Conservation (phyloP, 148 eudicot species). For the Fallopia convolvulus region DNA sequence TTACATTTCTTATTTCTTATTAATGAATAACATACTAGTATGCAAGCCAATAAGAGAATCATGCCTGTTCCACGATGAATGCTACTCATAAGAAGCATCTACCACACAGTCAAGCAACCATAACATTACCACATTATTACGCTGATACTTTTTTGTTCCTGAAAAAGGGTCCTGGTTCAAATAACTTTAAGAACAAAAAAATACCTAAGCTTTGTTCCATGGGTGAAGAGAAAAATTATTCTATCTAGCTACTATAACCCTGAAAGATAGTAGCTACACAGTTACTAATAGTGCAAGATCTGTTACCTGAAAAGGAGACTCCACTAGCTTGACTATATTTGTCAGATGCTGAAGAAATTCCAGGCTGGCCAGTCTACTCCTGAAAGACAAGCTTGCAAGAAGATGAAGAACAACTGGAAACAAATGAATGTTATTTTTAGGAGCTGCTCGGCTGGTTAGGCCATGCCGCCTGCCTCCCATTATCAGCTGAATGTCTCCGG, state of each 20-base stretch:
- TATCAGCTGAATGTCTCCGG: slow-evolving; percentile 72
- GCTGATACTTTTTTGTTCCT: background rate
- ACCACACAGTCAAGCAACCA: background rate
- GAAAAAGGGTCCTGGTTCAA: background rate
- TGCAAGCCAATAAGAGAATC: too few relatives aligned
- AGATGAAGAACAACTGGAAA: slow-evolving; percentile 90
- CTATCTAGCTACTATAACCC: background rate
- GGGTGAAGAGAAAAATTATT: background rate
- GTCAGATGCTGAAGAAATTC: slow-evolving; percentile 80
- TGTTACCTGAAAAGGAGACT: slow-evolving; percentile 71
- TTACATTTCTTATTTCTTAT: too few relatives aligned
- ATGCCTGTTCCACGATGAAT: too few relatives aligned
- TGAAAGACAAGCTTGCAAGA: slow-evolving; percentile 74
- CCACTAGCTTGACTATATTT: slow-evolving; percentile 65
- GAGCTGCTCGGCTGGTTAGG: slow-evolving; percentile 48
- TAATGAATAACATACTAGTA: too few relatives aligned
- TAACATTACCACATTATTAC: background rate
- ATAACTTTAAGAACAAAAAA: background rate
- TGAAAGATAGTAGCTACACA: background rate
- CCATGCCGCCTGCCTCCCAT: slow-evolving; percentile 74
- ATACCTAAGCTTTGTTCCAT: background rate
- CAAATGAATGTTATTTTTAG: slow-evolving; percentile 68
- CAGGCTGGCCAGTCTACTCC: slow-evolving; percentile 48
- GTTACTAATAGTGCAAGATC: background rate
- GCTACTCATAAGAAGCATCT: too few relatives aligned